Percentiles rank a stretch among this genome's conserved stretches.
Conservation (phyloP, 208 protist genomes). For the Phytomonas sp. region DNA sequence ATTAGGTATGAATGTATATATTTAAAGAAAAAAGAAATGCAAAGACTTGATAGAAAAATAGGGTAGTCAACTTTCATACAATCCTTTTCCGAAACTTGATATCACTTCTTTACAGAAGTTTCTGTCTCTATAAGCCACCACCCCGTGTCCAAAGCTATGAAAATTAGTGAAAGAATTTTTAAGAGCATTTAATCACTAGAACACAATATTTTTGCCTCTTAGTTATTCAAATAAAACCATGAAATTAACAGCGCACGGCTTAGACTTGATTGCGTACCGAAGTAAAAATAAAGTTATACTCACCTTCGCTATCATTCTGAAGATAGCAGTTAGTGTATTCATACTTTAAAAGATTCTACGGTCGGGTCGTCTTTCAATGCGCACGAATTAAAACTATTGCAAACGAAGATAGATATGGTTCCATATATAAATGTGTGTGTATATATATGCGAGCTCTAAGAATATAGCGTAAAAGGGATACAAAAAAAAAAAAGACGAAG, state of each 20-base stretch:
- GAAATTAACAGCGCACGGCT: neutral
- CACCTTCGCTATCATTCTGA: neutral
- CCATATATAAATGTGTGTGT: neutral
- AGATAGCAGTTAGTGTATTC: neutral
- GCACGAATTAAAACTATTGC: slow-evolving; percentile 1
- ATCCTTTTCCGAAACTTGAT: slow-evolving; percentile 6
- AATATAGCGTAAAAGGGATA: slow-evolving; percentile 9
- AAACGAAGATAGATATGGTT: slow-evolving; percentile 3
- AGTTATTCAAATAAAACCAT: neutral
- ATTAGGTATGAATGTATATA: neutral
- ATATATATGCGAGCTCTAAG: neutral
- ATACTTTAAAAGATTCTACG: neutral
- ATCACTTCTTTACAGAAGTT: neutral
- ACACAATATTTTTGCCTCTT: slow-evolving; percentile 7
- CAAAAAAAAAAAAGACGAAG: slow-evolving; percentile 15
- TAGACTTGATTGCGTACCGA: neutral
- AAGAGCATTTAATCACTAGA: slow-evolving; percentile 9
- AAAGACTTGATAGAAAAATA: slow-evolving; percentile 1
- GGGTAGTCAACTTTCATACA: neutral
- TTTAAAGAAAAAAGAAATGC: slow-evolving; percentile 20
- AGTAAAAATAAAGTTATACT: neutral
- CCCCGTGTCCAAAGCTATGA: slow-evolving; percentile 1
- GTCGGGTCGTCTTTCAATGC: neutral
- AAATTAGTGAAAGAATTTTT: slow-evolving; percentile 4
- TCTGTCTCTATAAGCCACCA: neutral